These are phyloP conservation scores for Citrus maxima DNA, from an alignment of 345 rosid genomes.

Conservation along the genomic window DNA sequence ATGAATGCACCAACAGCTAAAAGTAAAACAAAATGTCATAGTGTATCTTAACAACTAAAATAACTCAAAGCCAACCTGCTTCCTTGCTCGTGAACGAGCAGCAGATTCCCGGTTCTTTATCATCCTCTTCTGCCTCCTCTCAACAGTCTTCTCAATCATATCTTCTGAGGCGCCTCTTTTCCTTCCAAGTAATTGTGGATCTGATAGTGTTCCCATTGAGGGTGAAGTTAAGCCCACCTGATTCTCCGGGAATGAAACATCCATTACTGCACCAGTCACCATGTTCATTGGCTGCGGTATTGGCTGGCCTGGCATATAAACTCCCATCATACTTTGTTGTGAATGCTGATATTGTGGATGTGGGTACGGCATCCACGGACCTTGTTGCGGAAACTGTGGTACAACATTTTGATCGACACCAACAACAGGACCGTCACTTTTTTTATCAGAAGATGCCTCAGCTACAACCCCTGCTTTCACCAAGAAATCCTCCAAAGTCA, in stretches of 20 bases:
- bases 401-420: constrained; percentile 46
- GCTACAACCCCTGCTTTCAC: constrained; percentile 91
- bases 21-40: not conserved
- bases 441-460: constrained; percentile 50
- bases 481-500: constrained; percentile 96
- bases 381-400: constrained; percentile 55
- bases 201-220: constrained; percentile 74
- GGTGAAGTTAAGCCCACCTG: constrained; percentile 64
- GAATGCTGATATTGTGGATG: constrained; percentile 66
- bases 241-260: constrained; percentile 63
- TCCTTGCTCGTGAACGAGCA: constrained; percentile 96
- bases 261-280: constrained; percentile 59
- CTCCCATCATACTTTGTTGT: constrained; percentile 62
- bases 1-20: not conserved
- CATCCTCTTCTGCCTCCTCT: constrained; percentile 96
- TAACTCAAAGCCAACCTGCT: constrained; percentile 56
- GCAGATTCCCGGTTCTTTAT: constrained; percentile 98
- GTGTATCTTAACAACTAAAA: not conserved
- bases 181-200: constrained; percentile 74
- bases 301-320: constrained; percentile 55
- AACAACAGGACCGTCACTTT: constrained; percentile 28
- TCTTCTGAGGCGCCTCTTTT: constrained; percentile 68
- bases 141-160: constrained; percentile 72
- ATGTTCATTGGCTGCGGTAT: constrained; percentile 53
- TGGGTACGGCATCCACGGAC: constrained; percentile 83